Evolutionary conservation across 257 asterid genomes (phyloP), one percentile per base, ranked within the genome.

Genomic region (Primulina huaijiensis): DNA sequence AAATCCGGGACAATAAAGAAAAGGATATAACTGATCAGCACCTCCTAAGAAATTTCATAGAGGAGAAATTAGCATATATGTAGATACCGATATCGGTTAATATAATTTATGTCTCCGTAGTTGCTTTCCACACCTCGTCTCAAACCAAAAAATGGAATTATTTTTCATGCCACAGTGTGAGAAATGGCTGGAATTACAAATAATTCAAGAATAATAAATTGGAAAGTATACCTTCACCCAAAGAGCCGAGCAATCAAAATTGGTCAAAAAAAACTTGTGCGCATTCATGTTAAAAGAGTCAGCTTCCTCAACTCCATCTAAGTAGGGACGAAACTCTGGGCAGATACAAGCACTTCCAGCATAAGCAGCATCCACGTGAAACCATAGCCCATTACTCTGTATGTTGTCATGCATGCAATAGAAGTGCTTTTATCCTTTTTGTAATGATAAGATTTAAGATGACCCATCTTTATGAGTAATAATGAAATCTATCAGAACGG

Each of bases 271-370:
- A 95, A 97, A 93, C 79, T 93, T 93, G 72, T 93, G 97, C 14
- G 99, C 95, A 70, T 93, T 31, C 99, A 93, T 86, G 86, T 90
- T 93, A 72, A 93, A 93, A 12, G 99, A 93, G 83, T 81, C 82
- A 31, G 91, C 92, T 81, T 78, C 92, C 71, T 90, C 97, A 3
- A 93, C 88, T 1, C 99, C 99, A 69, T 93, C 79, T 53, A 90
- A 75, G 67, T 79, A 80, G 80, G 82, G 93, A 67, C 92, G 92
- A 37, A 83, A 83, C 76, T 93, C 99, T 0, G 96, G 97, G 69
- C 99, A 93, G 65, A 93, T 75, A 75, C 95, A 90, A 37, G 99
- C 95, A 81, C 99, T 93, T 78, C 99, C 99, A 80, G 97, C 99
- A 67, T 90, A 90, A 60, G 99, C 99, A 69, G 99, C 99, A 79